Percentiles rank a stretch among this genome's conserved stretches.
phyloP scores from a whole-genome alignment of 495 filamentous ascomycete species.

The Terfezia boudieri region DNA sequence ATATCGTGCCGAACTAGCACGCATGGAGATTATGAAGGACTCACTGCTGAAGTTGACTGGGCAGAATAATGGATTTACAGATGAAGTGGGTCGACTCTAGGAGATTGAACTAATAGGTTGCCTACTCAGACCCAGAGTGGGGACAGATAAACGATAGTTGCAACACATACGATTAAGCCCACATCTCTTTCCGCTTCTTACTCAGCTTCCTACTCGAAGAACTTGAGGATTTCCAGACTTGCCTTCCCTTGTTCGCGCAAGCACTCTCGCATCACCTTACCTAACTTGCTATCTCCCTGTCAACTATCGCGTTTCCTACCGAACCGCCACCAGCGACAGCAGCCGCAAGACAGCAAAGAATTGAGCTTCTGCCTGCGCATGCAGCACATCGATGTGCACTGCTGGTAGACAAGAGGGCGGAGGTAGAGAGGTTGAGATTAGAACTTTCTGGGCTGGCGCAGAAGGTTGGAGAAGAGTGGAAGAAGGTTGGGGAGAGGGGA shows the following conservation, averaged over 20 bases:
- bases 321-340: background rate
- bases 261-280: conserved; percentile 9
- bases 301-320: conserved; percentile 10
- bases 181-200: conserved; percentile 1
- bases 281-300: conserved; percentile 6
- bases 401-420: background rate
- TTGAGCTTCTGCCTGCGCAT: conserved; percentile 16
- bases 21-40: conserved; percentile 11
- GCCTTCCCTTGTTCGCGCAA: conserved; percentile 5
- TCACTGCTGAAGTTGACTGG: conserved; percentile 7
- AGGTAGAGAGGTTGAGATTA: background rate
- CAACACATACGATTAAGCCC: conserved; percentile 1
- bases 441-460: background rate
- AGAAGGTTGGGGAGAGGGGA: too few species aligned
- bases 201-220: conserved; percentile 7
- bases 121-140: background rate
- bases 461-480: background rate
- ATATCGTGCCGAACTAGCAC: conserved; percentile 16
- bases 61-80: conserved; percentile 4
- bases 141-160: conserved; percentile 9
- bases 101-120: background rate
- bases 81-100: conserved; percentile 5
- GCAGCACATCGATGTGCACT: conserved; percentile 10
- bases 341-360: conserved; percentile 1
- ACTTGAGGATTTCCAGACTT: conserved; percentile 12